Evolutionary conservation across 2,329 filamentous ascomycete species (phyloP).

Genomic region (Botrytis elliptica): DNA sequence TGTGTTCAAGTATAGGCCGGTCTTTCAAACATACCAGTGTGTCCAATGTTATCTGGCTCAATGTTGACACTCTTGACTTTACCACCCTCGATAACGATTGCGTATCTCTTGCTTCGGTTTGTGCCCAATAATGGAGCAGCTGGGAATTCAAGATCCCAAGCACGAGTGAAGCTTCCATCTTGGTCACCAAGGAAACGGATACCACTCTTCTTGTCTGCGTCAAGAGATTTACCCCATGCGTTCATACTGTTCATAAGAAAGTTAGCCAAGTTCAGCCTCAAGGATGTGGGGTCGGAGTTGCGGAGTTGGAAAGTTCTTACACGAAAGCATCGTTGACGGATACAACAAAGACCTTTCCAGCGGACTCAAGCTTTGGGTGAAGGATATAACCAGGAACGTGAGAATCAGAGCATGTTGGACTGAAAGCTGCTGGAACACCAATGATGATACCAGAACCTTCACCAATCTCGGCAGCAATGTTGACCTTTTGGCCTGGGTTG

Average conservation of each 20-base stretch:
- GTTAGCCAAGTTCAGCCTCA: not conserved
- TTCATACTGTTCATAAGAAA: slow-evolving; percentile 64
- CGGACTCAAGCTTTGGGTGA: slow-evolving; percentile 72
- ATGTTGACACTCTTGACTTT: slow-evolving; percentile 80
- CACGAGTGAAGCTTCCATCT: slow-evolving; percentile 74
- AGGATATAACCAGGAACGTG: slow-evolving; percentile 87
- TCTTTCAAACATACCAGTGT: slow-evolving; percentile 45
- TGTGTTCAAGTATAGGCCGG: not conserved
- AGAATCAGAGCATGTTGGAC: slow-evolving; percentile 61
- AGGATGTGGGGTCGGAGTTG: not conserved
- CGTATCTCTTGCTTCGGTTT: slow-evolving; percentile 82
- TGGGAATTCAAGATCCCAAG: slow-evolving; percentile 80
- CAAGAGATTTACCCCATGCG: slow-evolving; percentile 77
- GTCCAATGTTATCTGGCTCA: slow-evolving; percentile 85
- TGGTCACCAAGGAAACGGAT: slow-evolving; percentile 89
- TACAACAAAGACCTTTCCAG: slow-evolving; percentile 83
- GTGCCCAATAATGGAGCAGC: slow-evolving; percentile 76
- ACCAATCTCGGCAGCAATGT: slow-evolving; percentile 69
- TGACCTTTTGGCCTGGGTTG: slow-evolving; percentile 87
- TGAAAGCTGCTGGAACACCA: slow-evolving; percentile 79
- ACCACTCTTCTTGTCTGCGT: slow-evolving; percentile 69
- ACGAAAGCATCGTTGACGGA: slow-evolving; percentile 94
- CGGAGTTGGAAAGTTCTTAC: slow-evolving; percentile 50
- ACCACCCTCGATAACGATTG: slow-evolving; percentile 77
- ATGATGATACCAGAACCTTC: slow-evolving; percentile 76